Base-by-base conservation (phyloP, 352 stramenopile genomes). In the Pythium aquatile region DNA sequence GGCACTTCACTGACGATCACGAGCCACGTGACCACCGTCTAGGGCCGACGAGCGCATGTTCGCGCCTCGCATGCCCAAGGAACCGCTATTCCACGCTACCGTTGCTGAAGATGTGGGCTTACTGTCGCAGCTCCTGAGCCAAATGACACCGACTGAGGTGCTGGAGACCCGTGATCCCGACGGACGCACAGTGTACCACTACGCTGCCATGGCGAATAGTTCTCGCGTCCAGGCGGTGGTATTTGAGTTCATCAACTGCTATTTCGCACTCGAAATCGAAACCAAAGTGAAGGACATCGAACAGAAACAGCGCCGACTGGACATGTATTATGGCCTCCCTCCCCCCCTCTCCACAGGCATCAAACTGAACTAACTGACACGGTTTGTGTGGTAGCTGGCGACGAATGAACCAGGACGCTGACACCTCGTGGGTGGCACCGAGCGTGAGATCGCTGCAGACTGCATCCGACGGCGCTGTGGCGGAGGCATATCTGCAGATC, bases 371-470 rank as follows among this genome's bases (percentile, higher is more conserved):
- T 47, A 17, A 51, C 44, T 29, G 9, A 7, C 20, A 24, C 20
- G 20, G 9, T 29, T 14, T 14, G 16, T 2, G 13, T 29, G 29
- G 20, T 51, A 51, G 44, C n/a, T 51, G 44, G 44, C 10, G 40
- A 56, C 10, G 66, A 65, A 7, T 7, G 11, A 6, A 42, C 70
- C 16, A 60, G 61, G n/a, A n/a, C 10, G 13, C 30, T 24, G 13
- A 47, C 16, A 17, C 52, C 2, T 10, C 29, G 14, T 68, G 62
- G 78, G 76, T 79, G 4, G 70, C 83, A 42, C 80, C 83, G 8
- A 58, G 72, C 47, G 69, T 82, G 24, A 78, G 79, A 61, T 73
- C 85, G 35, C 51, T 90, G 3, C 63, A 80, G 14, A 55, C 48
- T 30, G 63, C 76, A 7, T 55, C 37, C 0, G 67, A 52, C 2